Evolutionary conservation across 2,329 filamentous ascomycete genomes (phyloP), one percentile per base, ranked within the genome.

Genomic region (Lojkania enalia): DNA sequence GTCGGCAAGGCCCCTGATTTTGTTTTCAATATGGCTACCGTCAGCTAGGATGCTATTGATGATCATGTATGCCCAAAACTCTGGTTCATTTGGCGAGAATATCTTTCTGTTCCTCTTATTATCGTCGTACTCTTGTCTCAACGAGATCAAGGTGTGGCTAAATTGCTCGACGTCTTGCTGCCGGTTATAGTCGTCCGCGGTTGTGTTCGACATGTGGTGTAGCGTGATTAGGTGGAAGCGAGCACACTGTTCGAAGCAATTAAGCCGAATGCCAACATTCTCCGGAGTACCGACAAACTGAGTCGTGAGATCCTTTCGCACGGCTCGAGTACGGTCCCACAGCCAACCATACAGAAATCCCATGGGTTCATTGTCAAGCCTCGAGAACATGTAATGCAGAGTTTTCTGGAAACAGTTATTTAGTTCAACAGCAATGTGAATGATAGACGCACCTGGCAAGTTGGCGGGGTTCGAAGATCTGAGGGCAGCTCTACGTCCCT

Each of bases 271-370:
- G 35, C 71, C 66, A 25, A 85, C 74, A 57, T 84, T 78, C n/a
- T 55, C 32, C n/a, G 44, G 52, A 49, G 77, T 78, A 5, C 76
- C 78, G 45, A 84, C 68, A 56, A 81, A 78, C 61, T 84, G 81
- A 15, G 84, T 83, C 2, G 80, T 81, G 39, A 85, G 81, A 60
- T 86, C 83, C 57, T 85, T 85, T 30, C 83, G 77, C 46, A 86
- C 78, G 4, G 80, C 82, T 35, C 83, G 75, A 23, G 82, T 84
- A 14, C 83, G 76, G 59, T 85, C 82, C 83, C 83, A 86, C 19
- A 85, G 75, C 61, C 84, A 86, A 48, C 78, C 77, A 56, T 85
- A 80, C 11, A 83, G 75, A n/a, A 57, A 61, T 18, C 58, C 52
- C 27, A 67, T 58, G 14, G 78, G 72, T 20, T 79, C 75, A 30